Evolutionary conservation across 192 early-diverging fungal genomes (phyloP).

Genomic region (Coemansia sp.): DNA sequence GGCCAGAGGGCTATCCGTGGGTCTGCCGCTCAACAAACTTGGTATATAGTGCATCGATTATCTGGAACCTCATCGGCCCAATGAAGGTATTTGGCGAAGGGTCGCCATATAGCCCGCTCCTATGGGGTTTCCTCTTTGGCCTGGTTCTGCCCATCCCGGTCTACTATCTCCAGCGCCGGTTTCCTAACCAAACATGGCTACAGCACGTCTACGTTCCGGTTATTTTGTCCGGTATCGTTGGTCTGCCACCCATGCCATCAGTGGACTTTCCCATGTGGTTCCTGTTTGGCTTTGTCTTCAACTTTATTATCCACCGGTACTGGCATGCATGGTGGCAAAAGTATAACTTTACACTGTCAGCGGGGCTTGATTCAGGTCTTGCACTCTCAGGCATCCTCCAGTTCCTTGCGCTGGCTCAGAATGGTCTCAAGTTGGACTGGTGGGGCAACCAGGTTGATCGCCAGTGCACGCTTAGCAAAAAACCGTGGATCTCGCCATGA

Average conservation of each 20-base stretch:
- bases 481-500: slow-evolving; percentile 35
- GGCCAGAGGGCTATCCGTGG: slow-evolving; percentile 63
- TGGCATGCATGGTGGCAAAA: slow-evolving; percentile 66
- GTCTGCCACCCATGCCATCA: slow-evolving; percentile 63
- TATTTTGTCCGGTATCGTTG: slow-evolving; percentile 62
- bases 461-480: slow-evolving; percentile 45
- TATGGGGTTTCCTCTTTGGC: slow-evolving; percentile 65
- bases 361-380: slow-evolving; percentile 60
- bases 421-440: slow-evolving; percentile 50
- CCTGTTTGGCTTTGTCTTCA: slow-evolving; percentile 67
- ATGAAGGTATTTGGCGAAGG: slow-evolving; percentile 65
- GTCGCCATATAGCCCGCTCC: slow-evolving; percentile 57
- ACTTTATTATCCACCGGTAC: slow-evolving; percentile 67
- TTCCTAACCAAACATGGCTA: slow-evolving; percentile 66
- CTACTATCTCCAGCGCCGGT: slow-evolving; percentile 62
- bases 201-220: slow-evolving; percentile 71
- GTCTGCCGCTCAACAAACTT: slow-evolving; percentile 60
- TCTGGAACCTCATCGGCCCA: slow-evolving; percentile 81
- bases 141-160: slow-evolving; percentile 71
- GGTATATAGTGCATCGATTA: slow-evolving; percentile 71
- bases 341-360: slow-evolving; percentile 59
- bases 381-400: slow-evolving; percentile 54
- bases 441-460: slow-evolving; percentile 55
- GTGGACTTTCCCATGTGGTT: slow-evolving; percentile 56
- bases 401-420: slow-evolving; percentile 50